Percentiles rank a stretch among this genome's conserved stretches.
Conservation (phyloP, 2,329 filamentous ascomycete genomes). For the Anthostomella pinea region DNA sequence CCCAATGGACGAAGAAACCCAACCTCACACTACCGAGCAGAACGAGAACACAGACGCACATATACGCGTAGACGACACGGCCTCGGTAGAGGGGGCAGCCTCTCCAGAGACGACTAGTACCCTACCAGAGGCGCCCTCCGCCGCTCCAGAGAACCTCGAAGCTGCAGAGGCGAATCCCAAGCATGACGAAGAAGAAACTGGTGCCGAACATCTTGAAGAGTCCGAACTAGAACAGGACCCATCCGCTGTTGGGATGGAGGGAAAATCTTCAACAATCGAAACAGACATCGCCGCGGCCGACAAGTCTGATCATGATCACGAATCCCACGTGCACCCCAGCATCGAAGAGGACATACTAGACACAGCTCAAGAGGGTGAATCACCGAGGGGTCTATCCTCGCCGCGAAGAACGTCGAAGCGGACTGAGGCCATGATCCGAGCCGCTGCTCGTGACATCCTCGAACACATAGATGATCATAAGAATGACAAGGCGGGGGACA, state of each 20-base stretch:
- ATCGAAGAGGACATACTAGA: slow-evolving; percentile 25
- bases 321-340: slow-evolving; percentile 18
- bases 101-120: too few relatives aligned
- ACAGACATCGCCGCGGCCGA: not conserved
- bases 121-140: too few relatives aligned
- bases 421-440: slow-evolving; percentile 53
- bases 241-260: slow-evolving; percentile 4
- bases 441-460: slow-evolving; percentile 50
- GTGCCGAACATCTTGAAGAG: not conserved
- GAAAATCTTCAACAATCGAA: not conserved
- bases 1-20: slow-evolving; percentile 38
- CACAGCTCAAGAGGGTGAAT: slow-evolving; percentile 3
- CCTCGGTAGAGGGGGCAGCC: slow-evolving; percentile 2
- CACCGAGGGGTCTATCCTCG: slow-evolving; percentile 12
- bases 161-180: not conserved
- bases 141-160: too few relatives aligned
- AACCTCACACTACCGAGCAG: slow-evolving; percentile 15
- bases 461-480: slow-evolving; percentile 43
- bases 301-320: not conserved
- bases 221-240: slow-evolving; percentile 2
- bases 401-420: slow-evolving; percentile 37
- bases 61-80: slow-evolving; percentile 2
- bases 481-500: too few relatives aligned
- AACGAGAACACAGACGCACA: slow-evolving; percentile 17
- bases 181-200: slow-evolving; percentile 3